Evolutionary conservation across 1,284 basidiomycete genomes (phyloP), one percentile per base, ranked within the genome.

Genomic region (Sphagnurus paluster): DNA sequence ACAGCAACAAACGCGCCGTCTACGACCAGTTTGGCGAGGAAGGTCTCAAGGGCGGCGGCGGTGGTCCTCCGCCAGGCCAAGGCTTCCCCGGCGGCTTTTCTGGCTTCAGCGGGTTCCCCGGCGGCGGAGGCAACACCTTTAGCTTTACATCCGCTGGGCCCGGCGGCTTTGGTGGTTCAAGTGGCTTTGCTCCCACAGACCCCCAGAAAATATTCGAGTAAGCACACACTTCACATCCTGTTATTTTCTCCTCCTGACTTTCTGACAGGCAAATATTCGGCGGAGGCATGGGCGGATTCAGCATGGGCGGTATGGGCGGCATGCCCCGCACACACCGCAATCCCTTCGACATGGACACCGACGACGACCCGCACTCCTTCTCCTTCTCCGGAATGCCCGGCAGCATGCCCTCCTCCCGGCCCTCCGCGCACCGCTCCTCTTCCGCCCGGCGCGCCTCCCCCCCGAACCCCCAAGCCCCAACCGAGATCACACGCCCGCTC

Each of bases 1-100:
- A 98, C 69, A 86, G 88, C 71, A 80, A 98, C 66, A 99, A 98
- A 69, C 87, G 93, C 38, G 75, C 91, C 0, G 70, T 98, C 21
- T 99, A 97, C 58, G 96, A 99, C 67, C 93, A 96, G 57, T 89
- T 93, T 51, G 96, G 96, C 25, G 96, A 98, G 66, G 96, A 98
- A 55, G 96, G 96, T 2, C 77, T 98, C 55, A 98, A 98, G 66
- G 78, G 77, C 14, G 79, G 79, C 26, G n/a, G 77, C 16, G 79
- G 79, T 26, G 77, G 74, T 0, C 67, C 70, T 11, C 59, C 79
- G 24, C 74, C 79, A 46, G 76, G 77, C 5, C 74, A 77, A 39
- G 67, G 68, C 40, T 74, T 74, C 6, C 63, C 69, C 26, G 68
- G 78, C 28, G 64, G 62, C 44, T 76, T 68, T 57, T 58, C 76